Base-by-base conservation (phyloP, 129 eudicot genomes). In the Chrysanthemum makinoi region DNA sequence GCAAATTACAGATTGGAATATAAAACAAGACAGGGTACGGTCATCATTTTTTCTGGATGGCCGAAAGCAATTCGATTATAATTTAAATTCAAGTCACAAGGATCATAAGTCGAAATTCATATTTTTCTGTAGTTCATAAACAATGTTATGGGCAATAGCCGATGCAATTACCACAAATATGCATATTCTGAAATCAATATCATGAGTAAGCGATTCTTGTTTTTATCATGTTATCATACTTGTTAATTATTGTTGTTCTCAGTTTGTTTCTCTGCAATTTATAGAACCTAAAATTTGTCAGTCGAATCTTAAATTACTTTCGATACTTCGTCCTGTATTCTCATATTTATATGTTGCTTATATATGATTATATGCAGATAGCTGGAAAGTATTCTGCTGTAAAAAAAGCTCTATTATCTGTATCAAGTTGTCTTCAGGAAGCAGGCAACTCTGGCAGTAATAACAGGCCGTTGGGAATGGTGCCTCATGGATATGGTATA, bases 361-460 rank as follows among this genome's bases (percentile, higher is more conserved):
- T 57, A 73, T 61, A 22, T 22, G 24, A 22, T 22, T 22, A 22
- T 22, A 75, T 74, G 78, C 82, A 85, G 89, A 79, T 85, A 69
- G 77, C 82, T 47, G 89, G 86, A 67, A 85, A 76, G 76, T 76
- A 72, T 69, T 66, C 63, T 63, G 78, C 86, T 70, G 90, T 82
- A 62, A 85, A 53, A 62, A 85, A 79, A 73, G 90, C 90, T 33
- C 47, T 82, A 28, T 69, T 85, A 79, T 75, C 75, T 18, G 86
- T 85, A 69, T 79, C 90, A 18, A 74, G 68, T 47, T 82, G 84
- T 77, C 84, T 85, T 60, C 82, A 85, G 47, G 84, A 82, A 64
- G 77, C 76, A 52, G 76, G 72, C 72, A 79, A 72, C 72, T 51
- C 74, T 54, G 66, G 64, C 66, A 74, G 53, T 49, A 39, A 39